Base-by-base conservation (phyloP, 345 rosid species). In the Populus deltoides region DNA sequence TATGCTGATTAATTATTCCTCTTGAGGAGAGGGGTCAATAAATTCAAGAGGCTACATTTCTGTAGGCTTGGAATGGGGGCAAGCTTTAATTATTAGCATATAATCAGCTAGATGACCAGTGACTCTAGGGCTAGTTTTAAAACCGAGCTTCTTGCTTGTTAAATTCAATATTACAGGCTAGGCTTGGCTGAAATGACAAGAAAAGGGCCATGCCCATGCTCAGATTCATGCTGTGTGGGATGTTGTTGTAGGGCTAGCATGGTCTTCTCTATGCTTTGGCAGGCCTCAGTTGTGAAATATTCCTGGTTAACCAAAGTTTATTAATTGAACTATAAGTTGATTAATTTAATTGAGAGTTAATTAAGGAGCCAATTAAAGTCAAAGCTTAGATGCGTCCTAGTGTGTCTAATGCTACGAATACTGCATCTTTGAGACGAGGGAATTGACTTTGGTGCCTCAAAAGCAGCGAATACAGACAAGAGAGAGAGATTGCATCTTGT, bases 361-460 rank as follows among this genome's bases (percentile, higher is more conserved):
- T 82, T 71, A 82, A 73, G 77, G 41, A 75, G 3, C 67, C 3
- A 77, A 61, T 41, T 82, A 80, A 84, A 87, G 88, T 87, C 90
- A 87, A 82, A 81, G 55, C 83, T 84, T 71, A 79, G 90, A 84
- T 82, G 88, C 87, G 78, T 82, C 88, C 77, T 76, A 82, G 75
- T 53, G 57, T 83, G 82, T 80, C 72, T 65, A 71, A 81, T 67
- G 57, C 77, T 77, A 73, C 75, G 47, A 75, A 76, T 74, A 62
- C 77, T 76, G 66, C 76, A 49, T 79, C 81, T 78, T 70, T 55
- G 81, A 63, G 89, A 75, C 81, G 86, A 78, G 77, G 87, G 90
- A 63, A 79, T 90, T 87, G 93, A 90, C 90, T 87, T 87, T 77
- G 83, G 90, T 85, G 85, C 89, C 89, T 84, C 87, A 85, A 90